Conservation (phyloP, 257 asterid species). For the Forsythia viridissima region DNA sequence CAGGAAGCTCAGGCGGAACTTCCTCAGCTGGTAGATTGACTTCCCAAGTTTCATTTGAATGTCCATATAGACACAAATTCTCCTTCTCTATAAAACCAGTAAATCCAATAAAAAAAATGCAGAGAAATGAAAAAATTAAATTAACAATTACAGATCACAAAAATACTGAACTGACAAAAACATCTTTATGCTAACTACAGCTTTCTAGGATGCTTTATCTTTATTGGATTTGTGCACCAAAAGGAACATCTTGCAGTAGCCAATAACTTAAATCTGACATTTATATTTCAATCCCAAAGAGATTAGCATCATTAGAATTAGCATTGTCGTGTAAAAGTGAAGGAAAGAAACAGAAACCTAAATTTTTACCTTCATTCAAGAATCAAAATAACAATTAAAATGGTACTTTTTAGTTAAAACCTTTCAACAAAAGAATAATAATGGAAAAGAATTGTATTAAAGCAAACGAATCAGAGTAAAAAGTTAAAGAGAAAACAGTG, state of each 20-base stretch:
- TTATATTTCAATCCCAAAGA: not conserved
- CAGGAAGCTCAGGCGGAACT: constrained; percentile 97
- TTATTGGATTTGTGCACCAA: not conserved
- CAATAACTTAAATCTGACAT: not conserved
- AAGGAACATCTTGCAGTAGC: not conserved
- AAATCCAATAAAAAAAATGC: not conserved
- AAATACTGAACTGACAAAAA: not conserved
- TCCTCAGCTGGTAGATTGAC: constrained; percentile 96
- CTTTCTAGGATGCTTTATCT: not conserved
- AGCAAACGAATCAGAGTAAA: not conserved
- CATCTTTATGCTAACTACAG: not conserved
- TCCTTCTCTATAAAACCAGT: constrained; percentile 65
- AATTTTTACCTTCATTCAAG: not conserved
- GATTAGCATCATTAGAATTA: not conserved
- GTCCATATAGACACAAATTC: constrained; percentile 90
- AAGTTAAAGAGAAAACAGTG: not conserved
- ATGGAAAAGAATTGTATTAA: not conserved
- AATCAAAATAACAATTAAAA: not conserved
- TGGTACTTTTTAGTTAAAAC: not conserved
- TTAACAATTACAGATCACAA: not conserved
- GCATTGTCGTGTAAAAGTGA: not conserved
- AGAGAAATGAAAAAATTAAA: not conserved
- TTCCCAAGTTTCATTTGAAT: constrained; percentile 91
- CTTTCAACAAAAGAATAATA: not conserved
- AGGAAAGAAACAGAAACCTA: not conserved